Percentiles rank a stretch among this genome's conserved stretches.
phyloP scores from a whole-genome alignment of 441 rosid species.

The Pelargonium citronellum region DNA sequence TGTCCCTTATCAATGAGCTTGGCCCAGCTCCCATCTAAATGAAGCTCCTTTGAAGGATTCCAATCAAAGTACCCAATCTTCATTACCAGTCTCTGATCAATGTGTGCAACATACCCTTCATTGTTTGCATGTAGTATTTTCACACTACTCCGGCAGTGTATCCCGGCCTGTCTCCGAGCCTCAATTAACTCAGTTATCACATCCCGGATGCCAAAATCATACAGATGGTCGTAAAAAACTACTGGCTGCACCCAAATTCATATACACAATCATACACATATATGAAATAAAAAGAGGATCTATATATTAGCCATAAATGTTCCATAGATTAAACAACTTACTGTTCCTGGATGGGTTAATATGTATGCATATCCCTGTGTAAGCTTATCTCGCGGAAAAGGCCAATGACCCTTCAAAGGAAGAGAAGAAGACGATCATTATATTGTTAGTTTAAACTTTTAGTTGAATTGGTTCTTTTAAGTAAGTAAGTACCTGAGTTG shows the following conservation, averaged over 20 bases:
- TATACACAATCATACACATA: no score
- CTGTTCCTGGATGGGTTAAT: slow-evolving; percentile 50
- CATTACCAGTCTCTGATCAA: slow-evolving; percentile 36
- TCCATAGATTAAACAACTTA: slow-evolving; percentile 17
- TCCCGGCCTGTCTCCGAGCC: slow-evolving; percentile 36
- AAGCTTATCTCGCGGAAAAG: slow-evolving; percentile 47
- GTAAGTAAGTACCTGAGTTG: slow-evolving; percentile 31
- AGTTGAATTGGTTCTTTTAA: no score
- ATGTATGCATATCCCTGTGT: slow-evolving; percentile 43
- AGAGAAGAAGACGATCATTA: no score
- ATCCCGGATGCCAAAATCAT: slow-evolving; percentile 42
- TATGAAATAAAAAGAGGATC: no score
- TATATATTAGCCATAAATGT: no score
- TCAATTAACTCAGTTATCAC: slow-evolving; percentile 38
- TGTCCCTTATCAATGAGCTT: slow-evolving; percentile 37
- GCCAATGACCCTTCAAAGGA: slow-evolving; percentile 37
- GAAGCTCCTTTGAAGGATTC: slow-evolving; percentile 45
- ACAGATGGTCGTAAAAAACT: slow-evolving; percentile 44
- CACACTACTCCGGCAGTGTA: slow-evolving; percentile 40
- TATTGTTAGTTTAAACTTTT: no score
- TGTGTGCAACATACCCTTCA: slow-evolving; percentile 41
- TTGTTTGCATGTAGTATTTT: slow-evolving; percentile 45
- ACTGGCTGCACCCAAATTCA: not conserved
- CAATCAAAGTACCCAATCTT: slow-evolving; percentile 43
- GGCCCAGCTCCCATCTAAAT: slow-evolving; percentile 44